Evolutionary conservation across 2,329 filamentous ascomycete genomes (phyloP).

Genomic region (Fusarium palustre): DNA sequence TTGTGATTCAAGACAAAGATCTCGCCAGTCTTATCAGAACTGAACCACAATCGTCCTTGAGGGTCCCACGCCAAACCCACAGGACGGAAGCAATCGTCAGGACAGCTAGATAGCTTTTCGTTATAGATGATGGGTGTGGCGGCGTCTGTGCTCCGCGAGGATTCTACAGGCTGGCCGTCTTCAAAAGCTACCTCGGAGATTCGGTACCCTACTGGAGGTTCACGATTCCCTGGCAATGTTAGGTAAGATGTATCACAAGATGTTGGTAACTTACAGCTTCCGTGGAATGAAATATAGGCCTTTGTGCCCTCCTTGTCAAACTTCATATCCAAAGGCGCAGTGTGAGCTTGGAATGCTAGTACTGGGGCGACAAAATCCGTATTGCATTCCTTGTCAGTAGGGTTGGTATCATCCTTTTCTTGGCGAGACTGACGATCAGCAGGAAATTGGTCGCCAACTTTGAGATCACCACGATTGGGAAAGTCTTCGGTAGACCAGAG

Average conservation of each 20-base stretch:
- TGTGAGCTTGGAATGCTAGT: slow-evolving; percentile 72
- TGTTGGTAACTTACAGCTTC: slow-evolving; percentile 66
- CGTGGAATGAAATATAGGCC: slow-evolving; percentile 78
- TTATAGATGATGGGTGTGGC: slow-evolving; percentile 68
- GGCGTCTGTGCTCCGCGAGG: slow-evolving; percentile 58
- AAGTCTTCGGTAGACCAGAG: slow-evolving; percentile 67
- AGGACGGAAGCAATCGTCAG: slow-evolving; percentile 70
- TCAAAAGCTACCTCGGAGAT: slow-evolving; percentile 57
- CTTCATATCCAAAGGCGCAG: slow-evolving; percentile 77
- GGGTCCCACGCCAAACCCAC: slow-evolving; percentile 67
- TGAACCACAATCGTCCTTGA: slow-evolving; percentile 69
- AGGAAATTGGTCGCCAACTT: slow-evolving; percentile 64
- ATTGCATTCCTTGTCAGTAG: slow-evolving; percentile 61
- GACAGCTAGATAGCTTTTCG: slow-evolving; percentile 64
- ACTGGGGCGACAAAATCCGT: slow-evolving; percentile 61
- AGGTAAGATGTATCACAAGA: background rate
- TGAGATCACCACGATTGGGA: slow-evolving; percentile 56
- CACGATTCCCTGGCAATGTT: slow-evolving; percentile 54
- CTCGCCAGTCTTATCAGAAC: slow-evolving; percentile 72
- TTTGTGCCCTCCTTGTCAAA: slow-evolving; percentile 69
- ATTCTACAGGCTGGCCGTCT: slow-evolving; percentile 56
- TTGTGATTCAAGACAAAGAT: slow-evolving; percentile 64
- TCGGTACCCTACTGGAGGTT: slow-evolving; percentile 60
- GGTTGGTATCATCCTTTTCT: slow-evolving; percentile 43
- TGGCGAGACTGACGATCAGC: slow-evolving; percentile 41